A percentile compares a stretch with the other conserved stretches of the same genome.
Conservation (phyloP, 345 rosid genomes). For the Clarkia xantiana region DNA sequence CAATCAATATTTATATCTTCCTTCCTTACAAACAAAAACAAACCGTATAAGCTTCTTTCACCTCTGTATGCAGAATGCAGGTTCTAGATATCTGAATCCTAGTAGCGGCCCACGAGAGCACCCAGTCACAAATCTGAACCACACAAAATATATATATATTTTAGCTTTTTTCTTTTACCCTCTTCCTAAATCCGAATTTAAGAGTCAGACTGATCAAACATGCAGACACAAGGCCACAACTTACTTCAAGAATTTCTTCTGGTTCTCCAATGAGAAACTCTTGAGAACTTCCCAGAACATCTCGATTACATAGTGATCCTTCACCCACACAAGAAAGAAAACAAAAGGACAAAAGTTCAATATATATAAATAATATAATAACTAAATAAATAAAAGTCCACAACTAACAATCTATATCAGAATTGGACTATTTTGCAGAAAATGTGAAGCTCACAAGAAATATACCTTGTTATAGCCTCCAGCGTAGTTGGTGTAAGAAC, state of each 20-base stretch:
- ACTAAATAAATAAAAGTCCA: slow-evolving; percentile 15
- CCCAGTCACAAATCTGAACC: slow-evolving; percentile 84
- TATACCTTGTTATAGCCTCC: slow-evolving; percentile 87
- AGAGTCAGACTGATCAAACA: slow-evolving; percentile 1
- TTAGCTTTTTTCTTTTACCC: slow-evolving; percentile 7
- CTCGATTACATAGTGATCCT: slow-evolving; percentile 96
- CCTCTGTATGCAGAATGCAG: slow-evolving; percentile 93
- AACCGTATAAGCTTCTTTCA: slow-evolving; percentile 6
- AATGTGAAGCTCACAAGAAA: neutral
- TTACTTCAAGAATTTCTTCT: slow-evolving; percentile 88
- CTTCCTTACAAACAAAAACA: neutral
- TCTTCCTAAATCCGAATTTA: neutral
- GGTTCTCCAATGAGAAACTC: slow-evolving; percentile 71
- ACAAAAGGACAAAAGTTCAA: neutral
- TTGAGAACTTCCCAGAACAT: slow-evolving; percentile 94
- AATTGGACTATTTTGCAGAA: neutral
- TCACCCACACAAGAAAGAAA: slow-evolving; percentile 12
- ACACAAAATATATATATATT: no score
- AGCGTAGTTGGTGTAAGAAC: slow-evolving; percentile 58
- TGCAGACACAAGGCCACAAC: slow-evolving; percentile 8
- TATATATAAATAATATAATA: neutral
- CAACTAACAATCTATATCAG: slow-evolving; percentile 13
- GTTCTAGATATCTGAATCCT: slow-evolving; percentile 86
- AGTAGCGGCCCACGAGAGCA: slow-evolving; percentile 95
- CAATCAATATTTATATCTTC: neutral